Base-by-base conservation (phyloP, 1,284 basidiomycete genomes). In the Cystobasidium sp. region DNA sequence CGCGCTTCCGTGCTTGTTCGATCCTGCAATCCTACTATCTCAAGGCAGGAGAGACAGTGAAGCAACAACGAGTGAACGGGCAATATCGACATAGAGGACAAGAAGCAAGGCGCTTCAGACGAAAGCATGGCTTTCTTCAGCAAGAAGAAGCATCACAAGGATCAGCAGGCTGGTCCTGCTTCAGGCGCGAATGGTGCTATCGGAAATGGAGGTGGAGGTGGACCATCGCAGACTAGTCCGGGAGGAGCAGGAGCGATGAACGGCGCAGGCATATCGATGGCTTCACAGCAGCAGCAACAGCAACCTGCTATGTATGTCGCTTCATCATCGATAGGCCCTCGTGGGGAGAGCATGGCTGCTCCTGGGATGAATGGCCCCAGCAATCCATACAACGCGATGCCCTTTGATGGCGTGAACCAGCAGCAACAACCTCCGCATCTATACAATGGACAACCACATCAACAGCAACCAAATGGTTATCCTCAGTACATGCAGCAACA, bases 91-190 rank as follows among this genome's bases (percentile, higher is more conserved):
- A 1, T n/a, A 7, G 44, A 24, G n/a, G 5, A 14, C 44, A 9
- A 49, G 16, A 66, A 47, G 24, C 49, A n/a, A n/a, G 1, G 22
- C 51, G 16, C 51, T 6, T 56, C 55, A 37, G 3, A 56, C 12
- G 14, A 14, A 7, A 44, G 3, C 41, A 73, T 73, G 70, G 70
- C 70, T 18, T 73, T 73, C 70, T 73, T 73, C 63, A 73, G 70
- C 70, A 73, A 73, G 53, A 73, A 73, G 41, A 73, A 66, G 53
- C 63, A 59, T 39, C 37, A 73, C 52, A 65, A 73, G 62, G 56
- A 73, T 12, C 66, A 68, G 52, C 66, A 46, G 41, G 22, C 41
- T n/a, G 49, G 37, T 24, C 52, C 64, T 22, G 10, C 64, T 67
- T 24, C 64, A 52, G 49, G 49, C 52, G 47, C 52, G 46, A 67